Evolutionary conservation across 2,329 filamentous ascomycete species (phyloP).

Genomic region (Alternaria atra): DNA sequence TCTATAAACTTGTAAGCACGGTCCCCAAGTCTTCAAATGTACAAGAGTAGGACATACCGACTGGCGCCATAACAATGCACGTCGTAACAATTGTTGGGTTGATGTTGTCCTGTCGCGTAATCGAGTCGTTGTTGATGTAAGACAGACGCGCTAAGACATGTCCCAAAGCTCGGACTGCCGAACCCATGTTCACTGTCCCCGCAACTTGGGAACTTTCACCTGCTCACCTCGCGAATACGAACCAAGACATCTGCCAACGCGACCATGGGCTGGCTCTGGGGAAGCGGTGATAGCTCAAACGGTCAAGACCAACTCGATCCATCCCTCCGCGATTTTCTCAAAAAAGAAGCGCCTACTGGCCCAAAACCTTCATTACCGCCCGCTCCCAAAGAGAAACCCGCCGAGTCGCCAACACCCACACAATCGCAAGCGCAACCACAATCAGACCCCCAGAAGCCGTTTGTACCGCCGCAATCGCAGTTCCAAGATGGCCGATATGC

Average conservation of each 20-base stretch:
- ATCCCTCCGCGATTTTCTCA: constrained; percentile 82
- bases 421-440: constrained; percentile 15
- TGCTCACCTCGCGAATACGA: constrained; percentile 7
- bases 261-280: constrained; percentile 72
- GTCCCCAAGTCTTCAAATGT: background rate
- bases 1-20: constrained; percentile 44
- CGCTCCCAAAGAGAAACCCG: constrained; percentile 38
- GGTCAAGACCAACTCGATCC: constrained; percentile 78
- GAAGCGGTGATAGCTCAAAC: constrained; percentile 53
- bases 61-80: constrained; percentile 44
- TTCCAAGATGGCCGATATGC: constrained; percentile 78
- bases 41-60: constrained; percentile 28
- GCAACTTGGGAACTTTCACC: constrained; percentile 20
- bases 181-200: constrained; percentile 19
- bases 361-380: constrained; percentile 55
- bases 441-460: constrained; percentile 39
- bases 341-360: constrained; percentile 81
- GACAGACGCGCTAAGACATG: constrained; percentile 27
- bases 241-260: background rate
- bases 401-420: constrained; percentile 23
- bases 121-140: constrained; percentile 30
- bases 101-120: constrained; percentile 24
- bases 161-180: constrained; percentile 13
- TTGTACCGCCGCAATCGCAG: constrained; percentile 63
- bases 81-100: constrained; percentile 24